phyloP scores from a whole-genome alignment of 345 rosid genomes.

The Melastoma malabathricum region DNA sequence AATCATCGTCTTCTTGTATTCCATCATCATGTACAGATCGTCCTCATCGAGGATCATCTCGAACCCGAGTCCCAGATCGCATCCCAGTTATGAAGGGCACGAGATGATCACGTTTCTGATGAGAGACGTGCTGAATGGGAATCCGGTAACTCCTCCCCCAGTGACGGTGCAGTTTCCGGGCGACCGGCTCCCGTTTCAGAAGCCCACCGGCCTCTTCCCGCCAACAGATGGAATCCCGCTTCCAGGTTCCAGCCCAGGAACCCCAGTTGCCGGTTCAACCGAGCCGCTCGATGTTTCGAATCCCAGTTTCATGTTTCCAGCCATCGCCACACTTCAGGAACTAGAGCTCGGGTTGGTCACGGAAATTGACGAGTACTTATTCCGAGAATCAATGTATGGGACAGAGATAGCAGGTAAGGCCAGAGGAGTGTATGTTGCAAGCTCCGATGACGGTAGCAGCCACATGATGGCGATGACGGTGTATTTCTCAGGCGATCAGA shows the following conservation, averaged over 20 bases:
- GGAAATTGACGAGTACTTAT: slow-evolving; percentile 23
- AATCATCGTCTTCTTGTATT: slow-evolving; percentile 8
- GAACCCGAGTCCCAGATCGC: slow-evolving; percentile 15
- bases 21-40: slow-evolving; percentile 11
- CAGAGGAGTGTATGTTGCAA: slow-evolving; percentile 34
- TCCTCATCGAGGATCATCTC: slow-evolving; percentile 24
- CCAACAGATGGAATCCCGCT: slow-evolving; percentile 34
- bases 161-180: slow-evolving; percentile 13
- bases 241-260: slow-evolving; percentile 12
- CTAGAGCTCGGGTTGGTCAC: slow-evolving; percentile 26
- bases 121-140: slow-evolving; percentile 27
- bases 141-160: slow-evolving; percentile 20
- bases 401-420: slow-evolving; percentile 26
- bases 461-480: slow-evolving; percentile 46
- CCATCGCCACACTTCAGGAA: slow-evolving; percentile 33
- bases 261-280: slow-evolving; percentile 8
- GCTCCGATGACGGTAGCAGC: slow-evolving; percentile 27
- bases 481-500: slow-evolving; percentile 8
- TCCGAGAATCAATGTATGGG: slow-evolving; percentile 9
- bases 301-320: slow-evolving; percentile 19
- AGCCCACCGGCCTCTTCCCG: slow-evolving; percentile 36
- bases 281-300: slow-evolving; percentile 18
- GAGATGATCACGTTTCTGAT: slow-evolving; percentile 33
- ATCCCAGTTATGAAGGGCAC: slow-evolving; percentile 8
- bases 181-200: slow-evolving; percentile 27